Base-by-base conservation (phyloP, 2,329 filamentous ascomycete species). In the Aspergillus latus region DNA sequence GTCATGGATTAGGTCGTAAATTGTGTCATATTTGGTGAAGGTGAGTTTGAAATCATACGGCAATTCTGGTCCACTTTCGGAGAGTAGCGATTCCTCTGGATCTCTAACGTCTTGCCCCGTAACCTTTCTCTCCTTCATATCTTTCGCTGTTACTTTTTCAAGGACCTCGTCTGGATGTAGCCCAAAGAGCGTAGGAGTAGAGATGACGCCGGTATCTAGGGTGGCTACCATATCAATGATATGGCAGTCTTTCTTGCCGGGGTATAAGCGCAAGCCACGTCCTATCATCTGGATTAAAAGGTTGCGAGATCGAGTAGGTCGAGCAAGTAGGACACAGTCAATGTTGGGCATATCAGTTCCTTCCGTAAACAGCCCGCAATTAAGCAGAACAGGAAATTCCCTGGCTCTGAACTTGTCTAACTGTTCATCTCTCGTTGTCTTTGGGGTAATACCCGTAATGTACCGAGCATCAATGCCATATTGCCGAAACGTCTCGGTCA, bases 301-400 rank as follows among this genome's bases (percentile, higher is more conserved):
- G 65, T 97, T 97, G n/a, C 89, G 86, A 13, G 94, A 97, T 64
- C 88, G 87, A 1, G 94, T 99, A 0, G 94, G 94, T 26, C 94
- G 81, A 3, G 89, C 92, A 7, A 99, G 81, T 7, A 99, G 70
- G 26, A 99, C 84, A 68, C 94, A 97, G 76, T 99, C 94, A 62
- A 99, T 90, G 70, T 96, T 97, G 5, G 95, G 94, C 32, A 99
- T 96, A 68, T 99, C 94, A 0, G 94, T 99, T 2, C 94, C 94
- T 76, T 99, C 94, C 0, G 93, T 97, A 68, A 96, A 97, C 40
- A 99, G 89, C 7, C 92, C 92, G 68, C 94, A 97, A 70, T 99
- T 99, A 50, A 99, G 77, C 11, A 99, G 81, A 1, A 99, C 90
- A 0, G 91, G 90, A 60, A 90, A 97, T 43, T 92, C 83, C 6